Percentiles rank a stretch among this genome's conserved stretches.
Conservation (phyloP, 108 stramenopile species). For the Nannochloropsis oceanica region DNA sequence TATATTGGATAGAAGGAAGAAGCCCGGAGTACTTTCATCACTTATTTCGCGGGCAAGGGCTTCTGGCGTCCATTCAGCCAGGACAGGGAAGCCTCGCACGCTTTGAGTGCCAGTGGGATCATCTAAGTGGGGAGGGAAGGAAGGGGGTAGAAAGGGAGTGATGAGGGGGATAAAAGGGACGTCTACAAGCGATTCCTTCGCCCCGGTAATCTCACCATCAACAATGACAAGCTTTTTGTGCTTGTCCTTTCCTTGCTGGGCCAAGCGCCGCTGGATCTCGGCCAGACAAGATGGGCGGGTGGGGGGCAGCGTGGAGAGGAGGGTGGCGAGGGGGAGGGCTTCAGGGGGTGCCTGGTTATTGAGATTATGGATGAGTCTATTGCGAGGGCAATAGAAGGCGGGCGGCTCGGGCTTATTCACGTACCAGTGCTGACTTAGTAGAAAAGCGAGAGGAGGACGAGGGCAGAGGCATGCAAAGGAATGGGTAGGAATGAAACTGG, state of each 20-base stretch:
- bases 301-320: background rate
- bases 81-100: conserved; percentile 28
- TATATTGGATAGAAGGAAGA: conserved; percentile 38
- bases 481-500: too few relatives aligned
- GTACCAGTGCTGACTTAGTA: too few relatives aligned
- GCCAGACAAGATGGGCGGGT: background rate
- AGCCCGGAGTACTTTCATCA: conserved; percentile 16
- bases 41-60: conserved; percentile 13
- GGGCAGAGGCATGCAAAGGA: too few relatives aligned
- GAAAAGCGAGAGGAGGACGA: too few relatives aligned
- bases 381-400: too few relatives aligned
- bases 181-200: background rate
- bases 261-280: background rate
- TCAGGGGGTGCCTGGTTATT: background rate
- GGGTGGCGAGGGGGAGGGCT: background rate
- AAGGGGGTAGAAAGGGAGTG: background rate
- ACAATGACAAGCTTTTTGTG: background rate
- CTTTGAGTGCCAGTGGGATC: conserved; percentile 42
- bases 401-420: too few relatives aligned
- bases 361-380: too few relatives aligned
- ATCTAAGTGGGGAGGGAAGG: conserved; percentile 28
- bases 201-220: background rate
- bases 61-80: conserved; percentile 21
- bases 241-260: background rate
- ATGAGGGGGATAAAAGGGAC: background rate